These are phyloP conservation scores for Gaertneriomyces sp. DNA, from an alignment of 192 early-diverging fungal species.

Conservation along the genomic window DNA sequence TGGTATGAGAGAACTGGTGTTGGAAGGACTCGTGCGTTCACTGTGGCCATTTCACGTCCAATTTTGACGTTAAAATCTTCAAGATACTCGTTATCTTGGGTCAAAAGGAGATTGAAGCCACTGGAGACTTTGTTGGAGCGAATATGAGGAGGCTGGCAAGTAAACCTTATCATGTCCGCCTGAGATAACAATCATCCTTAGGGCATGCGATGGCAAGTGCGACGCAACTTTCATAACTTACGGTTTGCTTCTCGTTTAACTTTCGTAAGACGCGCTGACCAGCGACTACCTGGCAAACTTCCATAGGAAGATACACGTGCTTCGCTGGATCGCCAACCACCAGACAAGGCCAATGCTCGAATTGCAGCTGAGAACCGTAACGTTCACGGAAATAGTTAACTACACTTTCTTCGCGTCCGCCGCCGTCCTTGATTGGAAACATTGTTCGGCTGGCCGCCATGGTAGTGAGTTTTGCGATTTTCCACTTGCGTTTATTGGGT, in stretches of 20 bases:
- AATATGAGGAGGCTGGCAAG: slow-evolving; percentile 76
- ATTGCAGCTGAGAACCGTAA: slow-evolving; percentile 67
- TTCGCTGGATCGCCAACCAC: slow-evolving; percentile 67
- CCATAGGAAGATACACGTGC: slow-evolving; percentile 80
- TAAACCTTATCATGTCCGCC: slow-evolving; percentile 92
- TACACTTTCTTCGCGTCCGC: slow-evolving; percentile 58
- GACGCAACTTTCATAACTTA: slow-evolving; percentile 2
- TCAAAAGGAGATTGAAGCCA: slow-evolving; percentile 59
- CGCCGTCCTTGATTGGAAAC: slow-evolving; percentile 54
- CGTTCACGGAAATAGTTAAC: slow-evolving; percentile 72
- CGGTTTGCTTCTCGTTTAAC: slow-evolving; percentile 65
- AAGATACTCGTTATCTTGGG: slow-evolving; percentile 71
- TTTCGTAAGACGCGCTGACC: slow-evolving; percentile 82
- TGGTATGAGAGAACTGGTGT: slow-evolving; percentile 73
- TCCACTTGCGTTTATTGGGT: slow-evolving; percentile 66
- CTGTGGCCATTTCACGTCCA: slow-evolving; percentile 57
- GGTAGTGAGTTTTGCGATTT: slow-evolving; percentile 65
- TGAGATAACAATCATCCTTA: slow-evolving; percentile 39
- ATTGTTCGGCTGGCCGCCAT: slow-evolving; percentile 62
- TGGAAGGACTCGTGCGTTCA: slow-evolving; percentile 75
- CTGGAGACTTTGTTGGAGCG: slow-evolving; percentile 78
- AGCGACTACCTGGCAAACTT: slow-evolving; percentile 77
- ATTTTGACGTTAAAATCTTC: slow-evolving; percentile 71
- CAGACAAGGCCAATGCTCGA: slow-evolving; percentile 71
- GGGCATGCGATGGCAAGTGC: slow-evolving; percentile 6